phyloP scores from a whole-genome alignment of 75 land plant species.

The Sequoia sempervirens region DNA sequence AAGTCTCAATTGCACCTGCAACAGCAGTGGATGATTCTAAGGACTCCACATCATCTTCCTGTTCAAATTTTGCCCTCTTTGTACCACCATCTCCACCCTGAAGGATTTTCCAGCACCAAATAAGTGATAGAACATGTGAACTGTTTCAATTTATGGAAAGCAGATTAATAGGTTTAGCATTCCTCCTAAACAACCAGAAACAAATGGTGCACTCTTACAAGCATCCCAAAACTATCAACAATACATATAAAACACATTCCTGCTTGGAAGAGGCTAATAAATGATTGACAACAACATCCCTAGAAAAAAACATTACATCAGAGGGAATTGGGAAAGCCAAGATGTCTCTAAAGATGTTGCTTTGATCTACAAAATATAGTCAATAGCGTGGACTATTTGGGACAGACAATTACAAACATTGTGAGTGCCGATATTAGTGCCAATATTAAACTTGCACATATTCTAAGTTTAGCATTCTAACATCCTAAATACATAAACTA shows the following conservation, averaged over 20 bases:
- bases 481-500: neutral
- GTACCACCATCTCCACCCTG: conserved; percentile 28
- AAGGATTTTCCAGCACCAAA: neutral
- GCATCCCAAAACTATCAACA: neutral
- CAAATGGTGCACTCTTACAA: neutral
- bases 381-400: neutral
- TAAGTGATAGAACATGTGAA: neutral
- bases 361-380: neutral
- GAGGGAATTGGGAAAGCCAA: neutral
- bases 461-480: neutral
- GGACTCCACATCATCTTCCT: conserved; percentile 23
- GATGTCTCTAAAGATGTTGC: neutral
- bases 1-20: conserved; percentile 9
- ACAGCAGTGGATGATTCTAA: conserved; percentile 3
- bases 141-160: neutral
- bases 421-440: neutral
- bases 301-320: neutral
- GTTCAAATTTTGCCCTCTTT: conserved; percentile 25
- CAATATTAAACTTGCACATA: neutral
- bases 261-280: neutral
- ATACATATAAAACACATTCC: neutral
- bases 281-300: neutral
- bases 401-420: neutral
- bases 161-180: neutral
- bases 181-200: neutral